Evolutionary conservation across 2,329 filamentous ascomycete genomes (phyloP).

Genomic region (Arthrobotrys sinensis): DNA sequence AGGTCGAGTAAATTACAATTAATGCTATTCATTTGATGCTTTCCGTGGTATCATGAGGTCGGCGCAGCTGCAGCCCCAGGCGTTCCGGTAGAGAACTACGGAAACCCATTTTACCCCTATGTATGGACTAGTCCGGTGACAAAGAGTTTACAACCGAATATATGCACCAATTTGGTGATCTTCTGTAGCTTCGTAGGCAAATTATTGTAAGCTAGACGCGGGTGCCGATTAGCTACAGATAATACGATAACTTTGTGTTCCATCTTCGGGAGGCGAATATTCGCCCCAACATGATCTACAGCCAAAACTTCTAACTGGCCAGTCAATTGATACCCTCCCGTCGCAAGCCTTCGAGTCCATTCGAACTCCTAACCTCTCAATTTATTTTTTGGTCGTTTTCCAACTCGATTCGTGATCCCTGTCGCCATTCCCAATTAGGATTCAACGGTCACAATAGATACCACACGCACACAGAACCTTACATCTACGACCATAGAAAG

Average conservation of each 20-base stretch:
- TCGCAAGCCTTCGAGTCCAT: background rate
- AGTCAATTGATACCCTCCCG: background rate
- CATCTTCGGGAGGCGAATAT: slow-evolving; percentile 1
- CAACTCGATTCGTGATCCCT: background rate
- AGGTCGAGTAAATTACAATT: background rate
- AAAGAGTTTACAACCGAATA: no score
- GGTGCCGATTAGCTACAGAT: no score
- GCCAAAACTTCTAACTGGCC: background rate
- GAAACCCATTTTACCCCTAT: no score
- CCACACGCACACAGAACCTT: background rate
- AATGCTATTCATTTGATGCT: no score
- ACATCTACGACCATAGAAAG: slow-evolving; percentile 46
- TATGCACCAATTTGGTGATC: no score
- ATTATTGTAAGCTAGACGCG: no score
- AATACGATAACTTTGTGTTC: background rate
- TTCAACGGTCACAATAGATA: slow-evolving; percentile 6
- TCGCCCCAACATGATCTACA: background rate
- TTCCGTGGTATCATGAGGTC: background rate
- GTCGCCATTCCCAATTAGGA: slow-evolving; percentile 1
- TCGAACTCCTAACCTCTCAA: background rate
- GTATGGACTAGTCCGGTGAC: no score
- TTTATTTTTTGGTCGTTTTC: background rate
- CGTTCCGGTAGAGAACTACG: no score
- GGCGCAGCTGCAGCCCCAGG: no score
- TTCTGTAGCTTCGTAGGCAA: no score